Evolutionary conservation across 2,329 filamentous ascomycete genomes (phyloP), one percentile per base, ranked within the genome.

Genomic region (Ceratocystis albifundus): DNA sequence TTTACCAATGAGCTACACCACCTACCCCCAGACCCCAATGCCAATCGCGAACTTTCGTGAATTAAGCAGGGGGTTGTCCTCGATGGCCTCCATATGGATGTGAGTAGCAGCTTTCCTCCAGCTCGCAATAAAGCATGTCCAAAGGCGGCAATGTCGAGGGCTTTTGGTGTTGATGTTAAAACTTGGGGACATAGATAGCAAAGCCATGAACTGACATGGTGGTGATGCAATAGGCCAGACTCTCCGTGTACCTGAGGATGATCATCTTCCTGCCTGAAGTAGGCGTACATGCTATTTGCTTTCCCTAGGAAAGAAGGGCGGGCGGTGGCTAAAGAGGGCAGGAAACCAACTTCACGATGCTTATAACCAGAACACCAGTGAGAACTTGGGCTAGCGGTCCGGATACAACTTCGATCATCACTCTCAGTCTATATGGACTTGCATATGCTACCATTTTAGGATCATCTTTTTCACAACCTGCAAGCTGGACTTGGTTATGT

Each of bases 401-500:
- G 17, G 20, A 46, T 22, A 22, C 28, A 1, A 22, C 76, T 77
- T 8, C 75, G 72, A 1, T 80, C 78, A 69, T 85, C 81, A 0
- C 87, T 81, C n/a, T 90, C 15, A 2, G 22, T 12, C 50, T 57
- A 25, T 12, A 15, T 57, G n/a, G n/a, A n/a, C n/a, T n/a, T n/a
- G n/a, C n/a, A n/a, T n/a, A n/a, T n/a, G n/a, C n/a, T n/a, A n/a
- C n/a, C n/a, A n/a, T n/a, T 41, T 41, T 41, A 83, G 59, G 79
- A 78, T 8, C 83, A 81, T 36, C 75, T 77, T 72, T 59, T 82
- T 80, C 65, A 90, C 77, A 17, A 79, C 77, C 0, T 82, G 82
- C 1, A 87, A 87, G 64, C 90, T 96, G 75, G 88, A 92, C 64
- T 81, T 79, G 0, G 82, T 90, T 8, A 96, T 78, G 72, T 96